Evolutionary conservation across 768 basidiomycete species (phyloP).

Genomic region (Coprinopsis sp.): DNA sequence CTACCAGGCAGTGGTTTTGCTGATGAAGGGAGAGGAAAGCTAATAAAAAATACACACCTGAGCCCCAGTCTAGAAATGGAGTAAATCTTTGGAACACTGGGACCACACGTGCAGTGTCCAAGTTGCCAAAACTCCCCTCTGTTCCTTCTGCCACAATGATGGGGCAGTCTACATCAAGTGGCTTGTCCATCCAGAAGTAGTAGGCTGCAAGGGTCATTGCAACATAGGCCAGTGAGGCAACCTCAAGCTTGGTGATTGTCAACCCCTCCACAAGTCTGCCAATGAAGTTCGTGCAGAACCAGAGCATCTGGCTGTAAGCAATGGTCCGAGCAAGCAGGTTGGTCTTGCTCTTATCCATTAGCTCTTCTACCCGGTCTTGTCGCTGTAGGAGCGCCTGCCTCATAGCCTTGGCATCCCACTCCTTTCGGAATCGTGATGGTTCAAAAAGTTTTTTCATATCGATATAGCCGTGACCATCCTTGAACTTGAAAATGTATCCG

Average conservation of each 20-base stretch:
- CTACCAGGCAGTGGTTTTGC: too few species aligned
- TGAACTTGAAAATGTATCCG: conserved; percentile 18
- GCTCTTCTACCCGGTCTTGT: conserved; percentile 9
- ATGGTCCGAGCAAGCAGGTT: conserved; percentile 8
- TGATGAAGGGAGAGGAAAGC: too few species aligned
- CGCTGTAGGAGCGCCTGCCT: neutral
- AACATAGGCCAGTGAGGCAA: conserved; percentile 14
- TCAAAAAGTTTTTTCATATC: neutral
- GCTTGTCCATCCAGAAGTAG: conserved; percentile 15
- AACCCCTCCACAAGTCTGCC: conserved; percentile 5
- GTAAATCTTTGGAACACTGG: too few species aligned
- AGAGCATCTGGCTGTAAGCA: conserved; percentile 3
- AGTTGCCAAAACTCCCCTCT: neutral
- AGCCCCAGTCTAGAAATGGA: too few species aligned
- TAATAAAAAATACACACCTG: too few species aligned
- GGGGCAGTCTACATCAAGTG: conserved; percentile 7
- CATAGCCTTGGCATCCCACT: too few species aligned
- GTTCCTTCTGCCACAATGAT: neutral
- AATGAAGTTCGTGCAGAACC: conserved; percentile 11
- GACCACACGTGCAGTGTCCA: neutral
- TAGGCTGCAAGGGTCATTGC: conserved; percentile 10
- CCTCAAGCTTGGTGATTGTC: conserved; percentile 15
- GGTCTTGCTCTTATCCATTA: conserved; percentile 15
- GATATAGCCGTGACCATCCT: neutral
- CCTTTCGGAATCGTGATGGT: too few species aligned